These are phyloP conservation scores for Xylariaceae sp. DNA, from an alignment of 2,329 filamentous ascomycete genomes.

Conservation along the genomic window DNA sequence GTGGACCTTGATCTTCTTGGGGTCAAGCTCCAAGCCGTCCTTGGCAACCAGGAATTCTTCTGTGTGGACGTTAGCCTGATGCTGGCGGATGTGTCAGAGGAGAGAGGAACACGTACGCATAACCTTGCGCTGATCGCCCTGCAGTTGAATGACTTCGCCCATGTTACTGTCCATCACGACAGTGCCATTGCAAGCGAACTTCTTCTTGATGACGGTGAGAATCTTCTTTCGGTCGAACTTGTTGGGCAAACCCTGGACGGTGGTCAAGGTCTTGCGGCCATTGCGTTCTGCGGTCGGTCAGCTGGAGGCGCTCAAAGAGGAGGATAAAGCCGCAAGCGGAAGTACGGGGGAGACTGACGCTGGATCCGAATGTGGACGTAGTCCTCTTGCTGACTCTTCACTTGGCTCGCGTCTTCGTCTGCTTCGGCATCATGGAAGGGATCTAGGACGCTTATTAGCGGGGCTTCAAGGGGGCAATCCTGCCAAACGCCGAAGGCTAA, in stretches of 20 bases:
- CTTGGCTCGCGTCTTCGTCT: constrained; percentile 92
- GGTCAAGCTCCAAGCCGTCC: constrained; percentile 87
- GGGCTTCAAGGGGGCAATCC: constrained; percentile 12
- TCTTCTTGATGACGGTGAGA: constrained; percentile 54
- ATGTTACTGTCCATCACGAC: constrained; percentile 94
- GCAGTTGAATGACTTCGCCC: constrained; percentile 99
- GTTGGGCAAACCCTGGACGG: constrained; percentile 95
- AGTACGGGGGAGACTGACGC: constrained; percentile 59
- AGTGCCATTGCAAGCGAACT: constrained; percentile 92
- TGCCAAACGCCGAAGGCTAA: background rate
- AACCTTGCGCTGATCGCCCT: constrained; percentile 98
- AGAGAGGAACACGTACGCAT: constrained; percentile 47
- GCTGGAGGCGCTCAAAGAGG: background rate
- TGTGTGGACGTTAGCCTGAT: constrained; percentile 9
- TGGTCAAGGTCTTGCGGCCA: constrained; percentile 99
- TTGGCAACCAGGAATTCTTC: constrained; percentile 93
- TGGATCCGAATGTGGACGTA: constrained; percentile 99
- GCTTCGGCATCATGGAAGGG: constrained; percentile 92
- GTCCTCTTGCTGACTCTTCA: constrained; percentile 86
- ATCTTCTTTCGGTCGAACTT: constrained; percentile 99
- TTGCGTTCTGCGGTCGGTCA: constrained; percentile 76
- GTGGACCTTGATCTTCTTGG: constrained; percentile 90
- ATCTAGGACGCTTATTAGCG: constrained; percentile 54
- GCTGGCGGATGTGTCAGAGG: background rate
- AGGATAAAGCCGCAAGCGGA: background rate